phyloP scores from a whole-genome alignment of 805 yeast species.

The Metschnikowia shivogae region DNA sequence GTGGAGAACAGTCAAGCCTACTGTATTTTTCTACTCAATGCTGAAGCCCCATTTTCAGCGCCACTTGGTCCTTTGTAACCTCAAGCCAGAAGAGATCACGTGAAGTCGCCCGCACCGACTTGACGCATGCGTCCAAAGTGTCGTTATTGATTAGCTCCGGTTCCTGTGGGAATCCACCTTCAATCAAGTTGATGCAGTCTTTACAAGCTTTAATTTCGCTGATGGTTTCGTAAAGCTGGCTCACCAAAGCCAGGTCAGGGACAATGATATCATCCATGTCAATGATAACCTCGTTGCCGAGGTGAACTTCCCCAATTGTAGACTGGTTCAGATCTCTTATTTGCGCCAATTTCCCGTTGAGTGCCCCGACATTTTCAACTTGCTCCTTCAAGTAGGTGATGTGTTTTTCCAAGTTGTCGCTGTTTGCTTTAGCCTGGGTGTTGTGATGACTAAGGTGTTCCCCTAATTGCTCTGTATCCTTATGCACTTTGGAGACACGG shows the following conservation, averaged over 20 bases:
- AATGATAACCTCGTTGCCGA: constrained; percentile 13
- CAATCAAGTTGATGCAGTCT: constrained; percentile 59
- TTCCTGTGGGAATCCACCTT: constrained; percentile 40
- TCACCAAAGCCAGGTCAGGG: constrained; percentile 37
- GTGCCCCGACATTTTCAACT: constrained; percentile 18
- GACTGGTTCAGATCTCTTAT: constrained; percentile 24
- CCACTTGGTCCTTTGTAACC: constrained; percentile 30
- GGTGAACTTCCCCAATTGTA: constrained; percentile 17
- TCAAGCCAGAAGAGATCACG: constrained; percentile 43
- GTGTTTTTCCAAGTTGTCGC: constrained; percentile 28
- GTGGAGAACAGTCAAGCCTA: background rate
- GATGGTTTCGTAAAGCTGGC: constrained; percentile 60
- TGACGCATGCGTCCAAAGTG: constrained; percentile 32
- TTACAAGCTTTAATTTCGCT: constrained; percentile 67
- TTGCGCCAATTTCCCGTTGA: constrained; percentile 24
- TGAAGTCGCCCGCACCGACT: constrained; percentile 32
- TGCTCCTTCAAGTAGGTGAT: constrained; percentile 26
- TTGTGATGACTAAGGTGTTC: constrained; percentile 33
- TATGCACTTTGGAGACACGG: constrained; percentile 6
- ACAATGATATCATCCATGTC: constrained; percentile 34
- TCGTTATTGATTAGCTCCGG: constrained; percentile 32
- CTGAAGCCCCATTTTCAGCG: constrained; percentile 16
- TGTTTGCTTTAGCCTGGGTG: constrained; percentile 35
- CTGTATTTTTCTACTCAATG: background rate
- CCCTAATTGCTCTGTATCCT: constrained; percentile 27